Evolutionary conservation across 225 moss, liverwort and hornwort species (phyloP).

Genomic region (Lunularia cruciata): DNA sequence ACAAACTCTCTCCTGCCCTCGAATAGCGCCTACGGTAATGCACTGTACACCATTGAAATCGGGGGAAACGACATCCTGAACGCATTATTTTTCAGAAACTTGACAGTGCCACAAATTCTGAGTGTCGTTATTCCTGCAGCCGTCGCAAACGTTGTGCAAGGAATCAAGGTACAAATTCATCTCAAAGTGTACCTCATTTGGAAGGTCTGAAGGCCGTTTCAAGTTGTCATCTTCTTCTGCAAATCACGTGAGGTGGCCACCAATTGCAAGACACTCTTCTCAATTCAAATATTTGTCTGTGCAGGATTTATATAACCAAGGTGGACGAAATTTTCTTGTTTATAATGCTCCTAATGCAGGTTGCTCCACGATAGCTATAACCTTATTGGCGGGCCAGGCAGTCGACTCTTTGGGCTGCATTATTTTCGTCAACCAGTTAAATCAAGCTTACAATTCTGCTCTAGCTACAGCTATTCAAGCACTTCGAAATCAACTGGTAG

Average conservation of each 20-base stretch:
- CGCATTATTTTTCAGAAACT: background rate
- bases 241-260: too few relatives aligned
- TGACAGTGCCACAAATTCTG: background rate
- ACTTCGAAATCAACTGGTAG: background rate
- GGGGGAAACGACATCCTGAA: slow-evolving; percentile 22
- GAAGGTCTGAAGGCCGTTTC: too few relatives aligned
- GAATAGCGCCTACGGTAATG: background rate
- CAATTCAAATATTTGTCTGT: background rate
- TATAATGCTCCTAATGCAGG: slow-evolving; percentile 27
- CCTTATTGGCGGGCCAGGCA: background rate
- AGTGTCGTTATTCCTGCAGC: slow-evolving; percentile 10
- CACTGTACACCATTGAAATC: slow-evolving; percentile 14
- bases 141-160: background rate
- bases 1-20: background rate
- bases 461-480: slow-evolving; percentile 8
- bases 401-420: slow-evolving; percentile 20
- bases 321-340: slow-evolving; percentile 12
- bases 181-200: too few relatives aligned
- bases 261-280: too few relatives aligned
- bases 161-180: slow-evolving; percentile 19
- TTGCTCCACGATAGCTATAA: slow-evolving; percentile 9
- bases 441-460: slow-evolving; percentile 22
- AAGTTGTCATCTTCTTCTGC: too few relatives aligned
- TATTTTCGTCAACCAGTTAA: background rate
- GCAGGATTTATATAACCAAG: slow-evolving; percentile 15